A percentile compares a stretch with the other conserved stretches of the same genome.
Evolutionary conservation across 345 rosid genomes (phyloP).

Genomic region (Ceriops tagal): DNA sequence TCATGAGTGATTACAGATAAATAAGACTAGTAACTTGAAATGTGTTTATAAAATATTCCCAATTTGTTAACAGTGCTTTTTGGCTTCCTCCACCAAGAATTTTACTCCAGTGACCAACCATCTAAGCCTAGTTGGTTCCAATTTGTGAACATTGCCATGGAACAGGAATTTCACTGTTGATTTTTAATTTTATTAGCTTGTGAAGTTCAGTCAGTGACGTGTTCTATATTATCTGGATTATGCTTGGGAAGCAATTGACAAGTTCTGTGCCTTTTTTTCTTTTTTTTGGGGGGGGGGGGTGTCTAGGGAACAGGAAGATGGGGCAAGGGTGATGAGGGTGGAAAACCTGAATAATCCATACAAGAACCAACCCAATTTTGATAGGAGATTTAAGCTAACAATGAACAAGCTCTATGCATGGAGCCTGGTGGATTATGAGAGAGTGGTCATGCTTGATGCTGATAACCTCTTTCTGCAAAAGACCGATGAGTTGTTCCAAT

Average conservation of each 20-base stretch:
- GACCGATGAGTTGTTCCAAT: conserved; percentile 85
- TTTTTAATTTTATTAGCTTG: background rate
- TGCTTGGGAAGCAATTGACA: background rate
- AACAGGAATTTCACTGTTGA: too few species aligned
- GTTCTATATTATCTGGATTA: background rate
- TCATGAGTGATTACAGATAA: too few species aligned
- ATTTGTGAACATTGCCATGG: too few species aligned
- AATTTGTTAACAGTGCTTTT: too few species aligned
- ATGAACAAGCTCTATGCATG: conserved; percentile 92
- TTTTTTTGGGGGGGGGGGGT: background rate
- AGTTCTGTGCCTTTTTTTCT: background rate
- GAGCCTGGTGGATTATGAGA: conserved; percentile 72
- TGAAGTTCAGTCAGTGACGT: background rate
- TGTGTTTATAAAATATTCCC: too few species aligned
- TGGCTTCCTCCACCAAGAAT: too few species aligned
- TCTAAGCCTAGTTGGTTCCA: too few species aligned
- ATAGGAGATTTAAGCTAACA: conserved; percentile 77
- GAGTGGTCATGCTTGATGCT: conserved; percentile 89
- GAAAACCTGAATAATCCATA: conserved; percentile 88
- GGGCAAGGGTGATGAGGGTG: conserved; percentile 80
- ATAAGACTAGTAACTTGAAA: too few species aligned
- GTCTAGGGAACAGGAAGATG: conserved; percentile 72
- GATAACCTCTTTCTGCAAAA: conserved; percentile 86
- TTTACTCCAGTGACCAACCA: too few species aligned
- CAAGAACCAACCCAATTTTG: conserved; percentile 50